Evolutionary conservation across 1,284 basidiomycete genomes (phyloP).

Genomic region (Marasmius tenuissimus): DNA sequence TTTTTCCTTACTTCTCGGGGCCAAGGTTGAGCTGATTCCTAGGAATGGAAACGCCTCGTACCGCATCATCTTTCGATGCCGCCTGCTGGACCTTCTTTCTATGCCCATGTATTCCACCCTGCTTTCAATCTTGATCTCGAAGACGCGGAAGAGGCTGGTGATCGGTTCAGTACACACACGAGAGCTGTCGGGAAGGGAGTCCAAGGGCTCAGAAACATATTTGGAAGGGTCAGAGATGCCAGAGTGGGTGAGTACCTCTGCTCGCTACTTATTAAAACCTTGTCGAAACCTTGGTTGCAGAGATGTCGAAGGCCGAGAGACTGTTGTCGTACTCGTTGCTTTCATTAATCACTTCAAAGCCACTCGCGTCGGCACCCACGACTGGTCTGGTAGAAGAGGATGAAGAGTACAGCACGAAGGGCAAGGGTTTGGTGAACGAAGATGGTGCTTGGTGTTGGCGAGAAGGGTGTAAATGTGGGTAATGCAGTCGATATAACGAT

Average conservation of each 20-base stretch:
- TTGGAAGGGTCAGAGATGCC: conserved; percentile 61
- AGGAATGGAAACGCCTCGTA: conserved; percentile 74
- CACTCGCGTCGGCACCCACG: conserved; percentile 49
- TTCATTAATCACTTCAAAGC: conserved; percentile 68
- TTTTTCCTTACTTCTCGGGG: not conserved
- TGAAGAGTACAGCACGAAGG: conserved; percentile 42
- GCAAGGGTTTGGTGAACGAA: conserved; percentile 61
- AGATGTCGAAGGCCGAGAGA: conserved; percentile 74
- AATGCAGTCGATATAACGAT: not conserved
- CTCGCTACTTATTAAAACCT: not conserved
- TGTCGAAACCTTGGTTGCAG: conserved; percentile 31
- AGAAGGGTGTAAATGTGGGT: conserved; percentile 64
- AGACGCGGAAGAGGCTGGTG: conserved; percentile 57
- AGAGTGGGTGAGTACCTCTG: conserved; percentile 53
- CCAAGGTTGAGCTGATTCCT: conserved; percentile 6
- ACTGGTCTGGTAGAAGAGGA: conserved; percentile 49
- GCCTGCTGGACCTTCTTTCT: conserved; percentile 70
- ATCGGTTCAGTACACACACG: conserved; percentile 65
- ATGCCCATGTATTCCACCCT: conserved; percentile 80
- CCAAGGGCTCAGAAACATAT: conserved; percentile 62
- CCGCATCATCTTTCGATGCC: conserved; percentile 60
- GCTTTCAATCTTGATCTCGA: conserved; percentile 80
- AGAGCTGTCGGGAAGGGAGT: conserved; percentile 66
- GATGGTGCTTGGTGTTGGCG: conserved; percentile 87
- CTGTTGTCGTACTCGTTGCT: conserved; percentile 68